These are phyloP conservation scores for Lachancea meyersii DNA, from an alignment of 805 yeast genomes.

Conservation along the genomic window DNA sequence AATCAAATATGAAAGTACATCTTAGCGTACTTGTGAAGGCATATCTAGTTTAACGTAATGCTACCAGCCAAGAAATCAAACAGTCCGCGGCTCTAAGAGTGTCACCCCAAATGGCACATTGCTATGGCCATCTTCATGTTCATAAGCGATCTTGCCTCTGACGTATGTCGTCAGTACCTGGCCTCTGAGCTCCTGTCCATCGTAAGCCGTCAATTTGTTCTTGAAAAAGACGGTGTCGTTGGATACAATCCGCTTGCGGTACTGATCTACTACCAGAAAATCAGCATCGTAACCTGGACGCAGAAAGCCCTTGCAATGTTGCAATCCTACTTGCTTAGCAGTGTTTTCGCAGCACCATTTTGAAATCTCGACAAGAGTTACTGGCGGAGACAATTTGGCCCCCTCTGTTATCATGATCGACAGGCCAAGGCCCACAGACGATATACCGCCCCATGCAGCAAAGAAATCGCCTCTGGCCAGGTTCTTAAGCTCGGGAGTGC, in stretches of 20 bases:
- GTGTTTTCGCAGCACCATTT: constrained; percentile 81
- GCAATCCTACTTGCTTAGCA: constrained; percentile 76
- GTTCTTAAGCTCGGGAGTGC: constrained; percentile 86
- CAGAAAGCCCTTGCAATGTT: constrained; percentile 65
- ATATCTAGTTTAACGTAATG: too few relatives aligned
- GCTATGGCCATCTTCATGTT: constrained; percentile 47
- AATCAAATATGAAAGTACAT: too few relatives aligned
- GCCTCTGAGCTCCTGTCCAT: constrained; percentile 65
- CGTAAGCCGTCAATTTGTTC: constrained; percentile 83
- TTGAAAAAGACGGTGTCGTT: constrained; percentile 63
- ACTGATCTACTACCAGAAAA: constrained; percentile 72
- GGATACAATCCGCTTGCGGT: constrained; percentile 41
- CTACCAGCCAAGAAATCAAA: neutral
- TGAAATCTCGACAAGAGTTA: constrained; percentile 55
- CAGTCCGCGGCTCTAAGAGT: constrained; percentile 53
- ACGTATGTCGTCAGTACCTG: constrained; percentile 73
- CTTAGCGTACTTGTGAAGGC: too few relatives aligned
- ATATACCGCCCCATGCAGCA: constrained; percentile 94
- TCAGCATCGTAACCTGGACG: constrained; percentile 82
- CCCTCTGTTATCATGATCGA: constrained; percentile 78
- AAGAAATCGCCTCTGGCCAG: constrained; percentile 80
- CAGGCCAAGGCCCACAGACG: constrained; percentile 87
- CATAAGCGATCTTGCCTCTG: constrained; percentile 67
- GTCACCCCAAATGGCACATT: constrained; percentile 52
- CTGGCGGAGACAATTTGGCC: constrained; percentile 41